A percentile compares a stretch with the other conserved stretches of the same genome.
phyloP scores from a whole-genome alignment of 139 green algal genomes.

The Zygnema cylindricum region DNA sequence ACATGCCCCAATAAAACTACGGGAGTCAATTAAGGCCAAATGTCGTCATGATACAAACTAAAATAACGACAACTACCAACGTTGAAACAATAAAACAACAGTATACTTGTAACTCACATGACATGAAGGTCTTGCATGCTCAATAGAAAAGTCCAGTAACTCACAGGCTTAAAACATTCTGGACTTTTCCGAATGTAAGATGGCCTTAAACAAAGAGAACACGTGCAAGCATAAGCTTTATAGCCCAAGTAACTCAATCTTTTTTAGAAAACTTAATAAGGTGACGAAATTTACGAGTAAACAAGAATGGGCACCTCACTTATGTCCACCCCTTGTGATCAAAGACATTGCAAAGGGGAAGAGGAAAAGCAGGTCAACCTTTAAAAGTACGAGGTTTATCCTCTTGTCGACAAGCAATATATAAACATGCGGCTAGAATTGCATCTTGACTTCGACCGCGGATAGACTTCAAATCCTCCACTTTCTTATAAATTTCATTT shows the following conservation, averaged over 20 bases:
- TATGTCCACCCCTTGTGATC: background rate
- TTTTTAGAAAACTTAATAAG: background rate
- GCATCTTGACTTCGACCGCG: slow-evolving; percentile 70
- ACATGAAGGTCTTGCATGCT: background rate
- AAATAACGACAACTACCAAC: background rate
- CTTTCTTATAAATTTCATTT: slow-evolving; percentile 72
- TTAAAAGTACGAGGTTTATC: slow-evolving; percentile 85
- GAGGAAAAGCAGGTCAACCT: too few relatives aligned
- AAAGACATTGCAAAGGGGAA: background rate
- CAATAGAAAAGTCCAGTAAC: too few relatives aligned
- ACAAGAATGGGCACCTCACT: background rate
- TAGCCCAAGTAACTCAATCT: too few relatives aligned
- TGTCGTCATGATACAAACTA: background rate
- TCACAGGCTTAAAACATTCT: too few relatives aligned
- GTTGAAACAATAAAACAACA: background rate
- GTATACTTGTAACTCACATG: background rate
- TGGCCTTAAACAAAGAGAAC: too few relatives aligned
- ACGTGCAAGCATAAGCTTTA: too few relatives aligned
- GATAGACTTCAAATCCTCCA: slow-evolving; percentile 70
- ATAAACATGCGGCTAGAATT: slow-evolving; percentile 85
- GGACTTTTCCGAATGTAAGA: too few relatives aligned
- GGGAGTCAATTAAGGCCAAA: background rate
- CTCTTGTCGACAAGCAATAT: slow-evolving; percentile 81
- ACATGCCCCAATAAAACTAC: background rate
- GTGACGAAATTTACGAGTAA: background rate